phyloP scores from a whole-genome alignment of 148 eudicot genomes.

The Chenopodium album region DNA sequence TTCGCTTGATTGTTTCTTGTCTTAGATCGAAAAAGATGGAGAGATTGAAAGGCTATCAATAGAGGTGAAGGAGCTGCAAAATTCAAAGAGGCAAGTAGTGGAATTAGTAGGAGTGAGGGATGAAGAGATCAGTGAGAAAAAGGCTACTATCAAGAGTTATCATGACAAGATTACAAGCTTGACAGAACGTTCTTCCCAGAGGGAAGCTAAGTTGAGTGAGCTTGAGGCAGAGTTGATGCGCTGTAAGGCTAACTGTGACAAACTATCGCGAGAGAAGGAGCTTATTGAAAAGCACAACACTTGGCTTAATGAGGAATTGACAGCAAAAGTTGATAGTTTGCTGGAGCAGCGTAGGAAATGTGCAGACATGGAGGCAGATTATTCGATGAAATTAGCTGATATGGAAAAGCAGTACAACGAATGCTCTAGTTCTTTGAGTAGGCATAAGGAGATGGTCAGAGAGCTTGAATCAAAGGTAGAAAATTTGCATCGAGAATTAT shows the following conservation, averaged over 20 bases:
- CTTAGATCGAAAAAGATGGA: conserved; percentile 79
- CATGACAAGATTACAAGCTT: conserved; percentile 76
- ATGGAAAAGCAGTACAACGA: conserved; percentile 73
- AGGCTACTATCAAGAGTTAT: conserved; percentile 59
- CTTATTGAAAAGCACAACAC: conserved; percentile 83
- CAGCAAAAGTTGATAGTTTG: conserved; percentile 55
- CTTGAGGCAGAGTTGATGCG: conserved; percentile 76
- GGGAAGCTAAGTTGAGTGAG: conserved; percentile 68
- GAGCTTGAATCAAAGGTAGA: conserved; percentile 71
- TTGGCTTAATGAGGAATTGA: conserved; percentile 90
- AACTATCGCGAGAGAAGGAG: conserved; percentile 81
- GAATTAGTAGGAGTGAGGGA: conserved; percentile 73
- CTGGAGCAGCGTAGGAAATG: conserved; percentile 57
- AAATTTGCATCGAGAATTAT: conserved; percentile 62
- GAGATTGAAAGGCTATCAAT: conserved; percentile 66
- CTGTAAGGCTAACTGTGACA: conserved; percentile 48
- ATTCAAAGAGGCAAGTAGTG: conserved; percentile 82
- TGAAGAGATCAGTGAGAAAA: conserved; percentile 71
- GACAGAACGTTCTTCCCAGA: conserved; percentile 67
- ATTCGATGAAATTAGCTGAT: conserved; percentile 70
- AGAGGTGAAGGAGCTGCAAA: conserved; percentile 69
- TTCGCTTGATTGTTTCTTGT: conserved; percentile 11
- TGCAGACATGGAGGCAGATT: conserved; percentile 74
- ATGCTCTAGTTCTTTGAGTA: conserved; percentile 56
- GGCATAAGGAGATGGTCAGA: conserved; percentile 66